Conservation (phyloP, 768 basidiomycete genomes). For the Clitopilus passeckerianus region DNA sequence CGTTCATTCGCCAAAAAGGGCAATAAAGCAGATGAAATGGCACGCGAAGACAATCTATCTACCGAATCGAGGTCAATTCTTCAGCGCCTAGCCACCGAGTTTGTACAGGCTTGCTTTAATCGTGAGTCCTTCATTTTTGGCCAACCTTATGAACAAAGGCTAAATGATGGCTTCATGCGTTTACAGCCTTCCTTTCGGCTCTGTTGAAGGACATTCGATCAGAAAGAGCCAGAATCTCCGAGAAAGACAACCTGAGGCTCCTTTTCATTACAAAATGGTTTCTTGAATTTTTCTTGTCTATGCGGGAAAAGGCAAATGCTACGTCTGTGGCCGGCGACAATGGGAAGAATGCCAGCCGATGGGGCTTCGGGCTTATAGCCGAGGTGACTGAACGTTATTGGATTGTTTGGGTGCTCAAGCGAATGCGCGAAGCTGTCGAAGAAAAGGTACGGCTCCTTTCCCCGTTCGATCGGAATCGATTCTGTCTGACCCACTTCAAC, state of each 20-base stretch:
- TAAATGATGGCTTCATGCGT: background rate
- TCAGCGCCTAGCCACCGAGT: constrained; percentile 64
- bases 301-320: constrained; percentile 34
- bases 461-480: background rate
- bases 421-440: constrained; percentile 87
- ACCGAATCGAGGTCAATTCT: constrained; percentile 60
- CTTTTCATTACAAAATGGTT: constrained; percentile 89
- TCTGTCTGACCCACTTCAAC: background rate
- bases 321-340: background rate
- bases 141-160: too few relatives aligned
- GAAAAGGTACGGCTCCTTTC: constrained; percentile 64
- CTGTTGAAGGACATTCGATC: constrained; percentile 92
- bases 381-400: constrained; percentile 84
- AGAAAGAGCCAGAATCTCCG: constrained; percentile 88
- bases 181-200: constrained; percentile 77
- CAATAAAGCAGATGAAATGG: constrained; percentile 61
- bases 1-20: constrained; percentile 55
- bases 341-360: constrained; percentile 16
- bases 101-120: constrained; percentile 85
- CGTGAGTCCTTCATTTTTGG: constrained; percentile 43
- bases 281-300: constrained; percentile 80
- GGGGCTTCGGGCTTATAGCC: constrained; percentile 71
- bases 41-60: constrained; percentile 62
- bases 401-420: constrained; percentile 85
- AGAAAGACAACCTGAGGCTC: constrained; percentile 89